Base-by-base conservation (phyloP, 768 basidiomycete species). In the Xerocomellus intermedius region DNA sequence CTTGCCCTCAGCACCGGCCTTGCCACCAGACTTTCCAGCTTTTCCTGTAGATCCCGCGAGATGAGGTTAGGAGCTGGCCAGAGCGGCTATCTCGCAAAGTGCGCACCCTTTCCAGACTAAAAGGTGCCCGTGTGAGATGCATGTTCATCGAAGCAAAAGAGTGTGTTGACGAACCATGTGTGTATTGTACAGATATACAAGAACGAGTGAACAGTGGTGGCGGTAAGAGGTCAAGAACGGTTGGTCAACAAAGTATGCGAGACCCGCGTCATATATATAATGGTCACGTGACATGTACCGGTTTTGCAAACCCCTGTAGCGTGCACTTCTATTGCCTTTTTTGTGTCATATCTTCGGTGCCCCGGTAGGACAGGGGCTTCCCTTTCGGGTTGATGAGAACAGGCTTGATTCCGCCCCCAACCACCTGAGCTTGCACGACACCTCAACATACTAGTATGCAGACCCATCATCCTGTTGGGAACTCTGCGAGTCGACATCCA, bases 11-110 rank as follows among this genome's bases (percentile, higher is more conserved):
- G 75, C 58, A 26, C 68, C 65, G 28, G 82, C 74, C 62, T 82
- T 83, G 59, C 84, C 83, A 61, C 76, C 76, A 50, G 70, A 75
- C 67, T 79, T 79, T 62, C 77, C 77, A 51, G 74, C 75, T 70
- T 78, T 79, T 60, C 82, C 80, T 78, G 54, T 46, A 22, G 35
- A 52, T 63, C 22, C 39, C 30, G 30, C 30, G 30, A 30, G 8
- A 1, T 14, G 22, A 28, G 32, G 51, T 69, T 51, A 62, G 48
- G 35, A 53, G n/a, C 10, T 24, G 14, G 13, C 36, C 36, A 9
- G 13, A 19, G 14, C 12, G 26, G 1, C 24, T 19, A 36, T 47
- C 26, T 35, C 28, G 13, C 37, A 22, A 30, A n/a, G 10, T 43
- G 49, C 60, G 41, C 38, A 72, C 69, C 69, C 50, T 71, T 71